phyloP scores from a whole-genome alignment of 2,329 filamentous ascomycete species.

The Botrytis elliptica region DNA sequence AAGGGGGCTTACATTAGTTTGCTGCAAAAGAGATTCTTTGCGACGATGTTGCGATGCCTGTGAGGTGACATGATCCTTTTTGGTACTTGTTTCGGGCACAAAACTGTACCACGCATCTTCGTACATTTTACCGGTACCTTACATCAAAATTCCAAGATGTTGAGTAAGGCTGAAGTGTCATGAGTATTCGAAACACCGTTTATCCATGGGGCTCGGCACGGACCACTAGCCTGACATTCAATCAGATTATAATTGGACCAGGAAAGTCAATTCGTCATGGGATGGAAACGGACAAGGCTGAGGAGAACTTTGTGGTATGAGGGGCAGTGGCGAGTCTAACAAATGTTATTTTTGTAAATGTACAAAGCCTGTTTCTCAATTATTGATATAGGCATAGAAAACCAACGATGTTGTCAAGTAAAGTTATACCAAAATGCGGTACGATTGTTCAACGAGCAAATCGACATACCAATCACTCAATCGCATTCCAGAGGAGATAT shows the following conservation, averaged over 20 bases:
- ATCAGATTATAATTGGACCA: neutral
- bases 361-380: constrained; percentile 1
- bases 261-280: constrained; percentile 19
- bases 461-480: constrained; percentile 21
- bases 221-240: constrained; percentile 7
- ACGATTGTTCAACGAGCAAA: constrained; percentile 26
- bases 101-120: constrained; percentile 85
- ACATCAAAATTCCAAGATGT: neutral
- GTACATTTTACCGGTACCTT: constrained; percentile 56
- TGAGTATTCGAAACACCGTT: constrained; percentile 3
- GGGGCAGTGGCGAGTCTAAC: constrained; percentile 11
- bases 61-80: constrained; percentile 45
- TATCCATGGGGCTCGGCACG: constrained; percentile 1
- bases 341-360: neutral
- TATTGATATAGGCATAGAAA: neutral
- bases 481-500: constrained; percentile 27
- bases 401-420: constrained; percentile 30
- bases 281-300: constrained; percentile 18
- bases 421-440: constrained; percentile 20
- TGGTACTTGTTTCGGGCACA: constrained; percentile 60
- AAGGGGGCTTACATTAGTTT: constrained; percentile 54
- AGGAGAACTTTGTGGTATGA: constrained; percentile 12
- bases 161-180: constrained; percentile 18
- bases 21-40: constrained; percentile 67
- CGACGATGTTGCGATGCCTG: constrained; percentile 57